A percentile compares a stretch with the other conserved stretches of the same genome.
phyloP scores from a whole-genome alignment of 2,329 filamentous ascomycete genomes.

The Ophiocordyceps camponoti-leonardi region DNA sequence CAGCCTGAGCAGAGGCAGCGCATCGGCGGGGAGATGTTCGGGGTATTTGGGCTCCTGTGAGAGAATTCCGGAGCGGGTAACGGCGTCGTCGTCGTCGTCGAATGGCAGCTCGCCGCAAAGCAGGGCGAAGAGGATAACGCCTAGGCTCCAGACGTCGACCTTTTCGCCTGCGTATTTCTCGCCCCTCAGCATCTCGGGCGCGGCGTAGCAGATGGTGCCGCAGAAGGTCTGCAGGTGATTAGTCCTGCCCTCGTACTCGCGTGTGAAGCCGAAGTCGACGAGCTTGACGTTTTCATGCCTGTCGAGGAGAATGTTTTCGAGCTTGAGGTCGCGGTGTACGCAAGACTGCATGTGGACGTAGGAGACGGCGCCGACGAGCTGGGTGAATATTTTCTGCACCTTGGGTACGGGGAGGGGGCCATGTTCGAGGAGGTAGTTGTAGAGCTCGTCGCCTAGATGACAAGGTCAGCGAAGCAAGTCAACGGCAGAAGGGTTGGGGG shows the following conservation, averaged over 20 bases:
- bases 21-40: slow-evolving; percentile 60
- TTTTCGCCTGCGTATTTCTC: slow-evolving; percentile 97
- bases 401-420: slow-evolving; percentile 71
- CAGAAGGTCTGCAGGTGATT: slow-evolving; percentile 97
- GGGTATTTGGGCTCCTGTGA: slow-evolving; percentile 75
- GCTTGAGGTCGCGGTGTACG: slow-evolving; percentile 89
- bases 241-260: slow-evolving; percentile 88
- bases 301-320: slow-evolving; percentile 81
- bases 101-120: slow-evolving; percentile 80
- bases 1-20: slow-evolving; percentile 56
- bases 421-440: slow-evolving; percentile 83
- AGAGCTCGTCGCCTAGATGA: slow-evolving; percentile 70
- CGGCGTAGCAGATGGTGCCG: slow-evolving; percentile 93
- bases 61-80: slow-evolving; percentile 73
- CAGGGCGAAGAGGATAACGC: slow-evolving; percentile 70
- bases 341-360: slow-evolving; percentile 94
- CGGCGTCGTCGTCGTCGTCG: slow-evolving; percentile 84
- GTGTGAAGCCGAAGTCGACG: slow-evolving; percentile 93
- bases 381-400: slow-evolving; percentile 89
- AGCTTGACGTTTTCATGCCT: slow-evolving; percentile 96
- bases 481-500: too few species aligned
- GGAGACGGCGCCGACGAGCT: slow-evolving; percentile 83
- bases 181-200: slow-evolving; percentile 94
- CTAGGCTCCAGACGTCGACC: slow-evolving; percentile 89
- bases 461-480: slow-evolving; percentile 8